A percentile compares a stretch with the other conserved stretches of the same genome.
Evolutionary conservation across 768 basidiomycete genomes (phyloP).

Genomic region (Lactarius vividus): DNA sequence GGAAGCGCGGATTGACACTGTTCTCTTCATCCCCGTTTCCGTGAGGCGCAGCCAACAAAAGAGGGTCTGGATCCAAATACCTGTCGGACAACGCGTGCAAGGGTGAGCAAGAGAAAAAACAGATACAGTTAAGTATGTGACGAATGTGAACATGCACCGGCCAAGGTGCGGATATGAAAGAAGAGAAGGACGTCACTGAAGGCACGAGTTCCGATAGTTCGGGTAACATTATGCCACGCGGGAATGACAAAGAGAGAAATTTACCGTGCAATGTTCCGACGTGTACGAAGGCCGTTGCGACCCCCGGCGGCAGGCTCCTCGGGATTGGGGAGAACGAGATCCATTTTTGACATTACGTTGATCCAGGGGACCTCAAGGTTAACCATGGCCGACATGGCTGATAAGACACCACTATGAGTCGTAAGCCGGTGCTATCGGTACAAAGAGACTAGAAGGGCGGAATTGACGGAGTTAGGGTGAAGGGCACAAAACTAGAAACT

Average conservation of each 20-base stretch:
- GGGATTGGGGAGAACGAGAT: slow-evolving; percentile 71
- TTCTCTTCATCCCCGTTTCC: slow-evolving; percentile 53
- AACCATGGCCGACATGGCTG: slow-evolving; percentile 99
- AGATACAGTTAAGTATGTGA: slow-evolving; percentile 24
- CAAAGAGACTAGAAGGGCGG: slow-evolving; percentile 4
- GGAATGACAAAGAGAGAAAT: slow-evolving; percentile 27
- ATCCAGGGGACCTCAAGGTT: slow-evolving; percentile 96
- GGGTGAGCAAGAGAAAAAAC: slow-evolving; percentile 18
- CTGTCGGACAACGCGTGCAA: slow-evolving; percentile 33
- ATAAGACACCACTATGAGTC: slow-evolving; percentile 75
- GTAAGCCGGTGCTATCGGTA: slow-evolving; percentile 24
- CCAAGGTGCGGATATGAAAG: slow-evolving; percentile 28
- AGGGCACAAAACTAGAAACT: slow-evolving; percentile 10
- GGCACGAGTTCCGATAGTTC: slow-evolving; percentile 18
- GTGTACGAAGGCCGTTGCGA: slow-evolving; percentile 68
- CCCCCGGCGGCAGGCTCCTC: slow-evolving; percentile 56
- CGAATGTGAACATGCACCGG: slow-evolving; percentile 14
- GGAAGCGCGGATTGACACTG: slow-evolving; percentile 74
- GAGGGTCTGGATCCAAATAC: slow-evolving; percentile 94
- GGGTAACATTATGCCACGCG: slow-evolving; percentile 22
- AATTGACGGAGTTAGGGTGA: slow-evolving; percentile 22
- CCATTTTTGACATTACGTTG: slow-evolving; percentile 99
- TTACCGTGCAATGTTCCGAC: slow-evolving; percentile 82
- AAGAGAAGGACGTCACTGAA: slow-evolving; percentile 23
- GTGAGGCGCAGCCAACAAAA: slow-evolving; percentile 67